phyloP scores from a whole-genome alignment of 208 protist species.

The Angomonas desouzai region DNA sequence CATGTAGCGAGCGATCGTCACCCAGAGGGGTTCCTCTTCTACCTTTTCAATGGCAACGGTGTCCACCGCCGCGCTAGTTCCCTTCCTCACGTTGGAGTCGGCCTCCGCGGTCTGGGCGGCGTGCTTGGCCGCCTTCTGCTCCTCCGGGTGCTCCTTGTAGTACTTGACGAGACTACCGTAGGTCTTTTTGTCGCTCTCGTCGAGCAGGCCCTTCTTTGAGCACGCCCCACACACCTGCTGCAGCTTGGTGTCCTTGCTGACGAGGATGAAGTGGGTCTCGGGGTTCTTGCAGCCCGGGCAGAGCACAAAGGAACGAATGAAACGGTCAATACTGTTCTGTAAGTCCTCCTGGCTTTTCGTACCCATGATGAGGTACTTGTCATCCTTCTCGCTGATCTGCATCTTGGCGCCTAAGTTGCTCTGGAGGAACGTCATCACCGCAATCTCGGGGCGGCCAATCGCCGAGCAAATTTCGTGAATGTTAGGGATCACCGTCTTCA shows the following conservation, averaged over 20 bases:
- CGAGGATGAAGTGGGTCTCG: conserved; percentile 65
- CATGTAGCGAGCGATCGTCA: conserved; percentile 16
- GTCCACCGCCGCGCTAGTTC: background rate
- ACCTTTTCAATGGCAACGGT: conserved; percentile 21
- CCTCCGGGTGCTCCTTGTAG: conserved; percentile 69
- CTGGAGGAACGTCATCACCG: conserved; percentile 90
- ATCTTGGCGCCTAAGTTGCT: conserved; percentile 81
- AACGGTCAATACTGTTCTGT: conserved; percentile 84
- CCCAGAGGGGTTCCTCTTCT: conserved; percentile 14
- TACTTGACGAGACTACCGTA: conserved; percentile 56
- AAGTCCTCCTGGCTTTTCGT: conserved; percentile 67
- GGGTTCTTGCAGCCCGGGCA: conserved; percentile 89
- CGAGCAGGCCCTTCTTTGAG: conserved; percentile 36
- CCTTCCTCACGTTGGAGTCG: conserved; percentile 10
- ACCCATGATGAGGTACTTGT: conserved; percentile 90
- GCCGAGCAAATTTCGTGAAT: conserved; percentile 88
- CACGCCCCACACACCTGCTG: conserved; percentile 73
- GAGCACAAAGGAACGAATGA: conserved; percentile 82
- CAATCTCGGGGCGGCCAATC: conserved; percentile 85
- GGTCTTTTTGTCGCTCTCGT: conserved; percentile 40
- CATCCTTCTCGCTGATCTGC: conserved; percentile 72
- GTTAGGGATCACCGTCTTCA: conserved; percentile 93
- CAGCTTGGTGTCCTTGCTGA: conserved; percentile 43
- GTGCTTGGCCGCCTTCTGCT: conserved; percentile 40
- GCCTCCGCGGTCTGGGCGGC: conserved; percentile 39